A percentile compares a stretch with the other conserved stretches of the same genome.
Evolutionary conservation across 345 rosid species (phyloP).

Genomic region (Ailanthus altissimus): DNA sequence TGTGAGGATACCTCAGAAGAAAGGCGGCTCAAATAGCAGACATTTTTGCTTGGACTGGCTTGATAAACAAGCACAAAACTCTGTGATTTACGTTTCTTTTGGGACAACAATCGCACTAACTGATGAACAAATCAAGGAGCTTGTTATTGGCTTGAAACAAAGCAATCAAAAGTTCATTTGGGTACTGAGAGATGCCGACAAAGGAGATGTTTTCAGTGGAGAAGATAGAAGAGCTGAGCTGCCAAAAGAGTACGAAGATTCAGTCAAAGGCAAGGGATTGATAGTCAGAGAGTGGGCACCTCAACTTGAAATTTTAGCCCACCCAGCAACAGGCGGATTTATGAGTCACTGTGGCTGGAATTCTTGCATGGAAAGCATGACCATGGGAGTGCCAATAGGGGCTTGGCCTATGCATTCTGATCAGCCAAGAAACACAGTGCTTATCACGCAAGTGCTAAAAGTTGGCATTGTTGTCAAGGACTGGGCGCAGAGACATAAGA

Average conservation of each 20-base stretch:
- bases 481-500: constrained; percentile 31
- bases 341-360: constrained; percentile 77
- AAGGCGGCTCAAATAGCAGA: not conserved
- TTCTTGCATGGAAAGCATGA: constrained; percentile 69
- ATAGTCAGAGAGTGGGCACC: constrained; percentile 66
- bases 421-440: constrained; percentile 50
- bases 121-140: constrained; percentile 41
- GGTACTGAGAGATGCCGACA: constrained; percentile 63
- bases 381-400: constrained; percentile 59
- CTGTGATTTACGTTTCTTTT: constrained; percentile 49
- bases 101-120: constrained; percentile 51
- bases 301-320: constrained; percentile 55
- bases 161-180: constrained; percentile 62
- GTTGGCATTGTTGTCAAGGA: constrained; percentile 40
- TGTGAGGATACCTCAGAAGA: constrained; percentile 7
- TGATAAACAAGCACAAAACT: constrained; percentile 36
- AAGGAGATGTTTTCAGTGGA: constrained; percentile 47
- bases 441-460: constrained; percentile 42
- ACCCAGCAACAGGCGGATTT: constrained; percentile 50
- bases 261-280: constrained; percentile 37
- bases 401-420: constrained; percentile 76
- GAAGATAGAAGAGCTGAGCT: constrained; percentile 30
- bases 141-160: constrained; percentile 43
- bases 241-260: constrained; percentile 46
- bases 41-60: constrained; percentile 47